These are phyloP conservation scores for Corylus heterophylla DNA, from an alignment of 306 rosid species.

Conservation along the genomic window DNA sequence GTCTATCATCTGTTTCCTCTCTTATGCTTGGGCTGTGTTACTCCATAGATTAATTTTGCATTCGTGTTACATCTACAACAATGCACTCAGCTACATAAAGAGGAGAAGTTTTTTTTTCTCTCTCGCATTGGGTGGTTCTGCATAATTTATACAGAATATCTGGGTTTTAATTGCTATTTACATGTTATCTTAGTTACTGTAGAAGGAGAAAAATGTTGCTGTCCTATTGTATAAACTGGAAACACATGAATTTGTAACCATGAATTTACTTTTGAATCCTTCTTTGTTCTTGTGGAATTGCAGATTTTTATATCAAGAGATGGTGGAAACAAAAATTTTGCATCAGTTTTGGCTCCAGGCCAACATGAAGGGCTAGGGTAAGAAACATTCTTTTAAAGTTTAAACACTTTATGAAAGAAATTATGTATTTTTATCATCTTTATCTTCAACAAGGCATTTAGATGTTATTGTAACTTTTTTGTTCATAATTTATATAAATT, in stretches of 20 bases:
- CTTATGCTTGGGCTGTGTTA: neutral
- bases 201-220: neutral
- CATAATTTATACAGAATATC: neutral
- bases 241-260: neutral
- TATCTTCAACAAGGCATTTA: neutral
- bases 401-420: conserved; percentile 16
- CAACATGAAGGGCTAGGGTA: conserved; percentile 98
- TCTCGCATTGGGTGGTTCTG: neutral
- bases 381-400: conserved; percentile 34
- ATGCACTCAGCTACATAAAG: neutral
- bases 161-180: neutral
- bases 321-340: conserved; percentile 81
- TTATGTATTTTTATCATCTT: neutral
- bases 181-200: neutral
- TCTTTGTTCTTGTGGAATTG: conserved; percentile 33
- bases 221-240: neutral
- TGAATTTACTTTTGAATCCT: conserved; percentile 21
- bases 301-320: conserved; percentile 96
- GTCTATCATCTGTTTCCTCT: neutral
- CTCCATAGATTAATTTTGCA: neutral
- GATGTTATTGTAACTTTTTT: neutral
- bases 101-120: neutral
- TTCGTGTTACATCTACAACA: neutral
- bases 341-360: conserved; percentile 98
- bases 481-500: neutral